Base-by-base conservation (phyloP, 202 grass and related monocot genomes). In the Zoysia matrella region DNA sequence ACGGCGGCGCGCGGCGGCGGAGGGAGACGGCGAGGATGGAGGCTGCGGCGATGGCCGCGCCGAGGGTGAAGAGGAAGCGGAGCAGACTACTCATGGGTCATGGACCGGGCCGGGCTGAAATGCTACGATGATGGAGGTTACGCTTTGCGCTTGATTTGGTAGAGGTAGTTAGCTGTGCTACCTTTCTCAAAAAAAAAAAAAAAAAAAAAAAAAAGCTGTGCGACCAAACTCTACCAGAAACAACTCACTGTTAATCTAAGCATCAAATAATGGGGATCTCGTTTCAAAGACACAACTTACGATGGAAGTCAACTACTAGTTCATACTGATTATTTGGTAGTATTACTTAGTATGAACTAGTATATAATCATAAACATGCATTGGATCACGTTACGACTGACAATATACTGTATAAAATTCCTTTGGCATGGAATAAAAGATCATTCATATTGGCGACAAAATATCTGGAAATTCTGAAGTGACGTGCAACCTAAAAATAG, bases 21-120 rank as follows among this genome's bases (percentile, higher is more conserved):
- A 87, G 78, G 0, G 82, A 51, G 8, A 76, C 72, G n/a, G 72
- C 53, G 67, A 84, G 69, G 75, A 94, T 75, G 74, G 73, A 70
- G 45, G 79, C 84, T 52, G 80, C 86, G 84, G 83, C 64, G 74
- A 94, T 60, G 78, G 74, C 75, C 71, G 74, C 78, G 84, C 79
- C 87, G 65, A 92, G 22, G 72, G 83, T 69, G 66, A 90, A 70
- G 82, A 85, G 79, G 75, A 82, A 73, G 78, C 83, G 88, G 77
- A 84, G 47, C 12, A 79, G 70, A 39, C 48, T 81, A 51, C 74
- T 73, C 87, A 86, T 86, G 76, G 47, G 12, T 58, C 87, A 80
- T 65, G 80, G 82, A 72, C 80, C 60, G 67, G 40, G 61, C 73
- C 46, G 70, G 70, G 54, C 63, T 62, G 63, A 13, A 74, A 74